These are phyloP conservation scores for Paracorniculantispora psalliotae DNA, from an alignment of 2,329 filamentous ascomycete genomes.

Conservation along the genomic window DNA sequence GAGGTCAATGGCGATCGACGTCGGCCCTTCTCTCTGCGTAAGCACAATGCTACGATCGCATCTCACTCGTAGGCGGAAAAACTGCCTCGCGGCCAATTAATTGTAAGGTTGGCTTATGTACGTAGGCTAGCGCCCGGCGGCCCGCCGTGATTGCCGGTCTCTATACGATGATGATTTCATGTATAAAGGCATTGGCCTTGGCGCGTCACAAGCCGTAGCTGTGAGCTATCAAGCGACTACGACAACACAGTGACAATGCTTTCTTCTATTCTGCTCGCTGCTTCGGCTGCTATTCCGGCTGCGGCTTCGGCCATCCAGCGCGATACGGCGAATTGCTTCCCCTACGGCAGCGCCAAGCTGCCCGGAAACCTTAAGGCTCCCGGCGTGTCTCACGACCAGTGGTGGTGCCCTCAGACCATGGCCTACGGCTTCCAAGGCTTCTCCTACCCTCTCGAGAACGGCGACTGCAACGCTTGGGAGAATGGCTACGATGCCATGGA, in stretches of 20 bases:
- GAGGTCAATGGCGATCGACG: neutral
- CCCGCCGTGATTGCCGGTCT: neutral
- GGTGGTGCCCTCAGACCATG: conserved; percentile 20
- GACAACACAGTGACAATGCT: neutral
- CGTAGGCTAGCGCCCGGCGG: neutral
- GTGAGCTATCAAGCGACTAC: neutral
- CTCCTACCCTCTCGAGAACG: conserved; percentile 19
- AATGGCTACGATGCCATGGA: conserved; percentile 18
- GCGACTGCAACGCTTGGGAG: conserved; percentile 14
- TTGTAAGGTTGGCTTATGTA: neutral
- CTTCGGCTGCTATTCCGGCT: neutral
- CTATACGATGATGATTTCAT: neutral
- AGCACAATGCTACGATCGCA: neutral
- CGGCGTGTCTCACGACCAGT: conserved; percentile 13
- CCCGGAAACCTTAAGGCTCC: conserved; percentile 14
- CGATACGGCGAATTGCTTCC: conserved; percentile 17
- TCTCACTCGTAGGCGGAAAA: conserved; percentile 1
- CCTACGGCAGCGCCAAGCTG: conserved; percentile 16
- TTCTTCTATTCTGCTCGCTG: neutral
- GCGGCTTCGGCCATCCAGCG: neutral
- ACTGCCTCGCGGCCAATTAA: neutral
- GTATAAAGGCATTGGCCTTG: neutral
- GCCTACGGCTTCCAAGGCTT: conserved; percentile 20
- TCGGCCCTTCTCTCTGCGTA: neutral
- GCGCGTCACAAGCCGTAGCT: neutral